Conservation (phyloP, 2,329 filamentous ascomycete species). For the Fusarium pseudograminearum region DNA sequence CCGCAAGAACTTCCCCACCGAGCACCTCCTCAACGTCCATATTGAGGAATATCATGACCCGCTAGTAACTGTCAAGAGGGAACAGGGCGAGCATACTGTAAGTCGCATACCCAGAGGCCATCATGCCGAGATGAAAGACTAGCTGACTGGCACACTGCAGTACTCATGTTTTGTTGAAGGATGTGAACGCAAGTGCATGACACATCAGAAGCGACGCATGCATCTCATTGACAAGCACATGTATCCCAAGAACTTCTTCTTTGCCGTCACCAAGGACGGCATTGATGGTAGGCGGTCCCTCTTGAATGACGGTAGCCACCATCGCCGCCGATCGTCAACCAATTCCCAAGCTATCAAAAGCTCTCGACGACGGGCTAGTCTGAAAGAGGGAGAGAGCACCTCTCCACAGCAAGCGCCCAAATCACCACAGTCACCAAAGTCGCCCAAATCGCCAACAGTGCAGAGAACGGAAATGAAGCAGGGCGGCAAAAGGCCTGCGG, state of each 20-base stretch:
- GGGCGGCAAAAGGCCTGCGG: conserved; percentile 48
- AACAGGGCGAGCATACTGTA: conserved; percentile 88
- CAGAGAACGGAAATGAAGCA: conserved; percentile 28
- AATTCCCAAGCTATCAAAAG: conserved; percentile 52
- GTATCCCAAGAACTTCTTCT: conserved; percentile 91
- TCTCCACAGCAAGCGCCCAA: conserved; percentile 30
- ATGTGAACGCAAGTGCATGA: conserved; percentile 87
- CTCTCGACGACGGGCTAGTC: conserved; percentile 51
- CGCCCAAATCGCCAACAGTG: conserved; percentile 29
- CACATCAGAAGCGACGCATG: conserved; percentile 83
- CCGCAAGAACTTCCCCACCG: conserved; percentile 86
- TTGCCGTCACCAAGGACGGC: conserved; percentile 87
- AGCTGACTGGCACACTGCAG: conserved; percentile 56
- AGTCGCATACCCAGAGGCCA: conserved; percentile 49
- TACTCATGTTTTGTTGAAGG: conserved; percentile 91
- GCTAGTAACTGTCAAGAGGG: conserved; percentile 76
- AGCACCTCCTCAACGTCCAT: conserved; percentile 83
- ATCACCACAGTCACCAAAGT: conserved; percentile 23
- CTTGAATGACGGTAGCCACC: conserved; percentile 69
- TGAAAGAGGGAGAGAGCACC: conserved; percentile 45
- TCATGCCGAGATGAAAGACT: background rate
- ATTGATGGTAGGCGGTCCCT: conserved; percentile 87
- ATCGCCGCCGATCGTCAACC: conserved; percentile 62
- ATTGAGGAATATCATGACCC: conserved; percentile 94
- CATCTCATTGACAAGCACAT: conserved; percentile 96